Percentiles rank a stretch among this genome's conserved stretches.
Evolutionary conservation across 106 monocot species (phyloP).

Genomic region (Dendrobium huoshanense): DNA sequence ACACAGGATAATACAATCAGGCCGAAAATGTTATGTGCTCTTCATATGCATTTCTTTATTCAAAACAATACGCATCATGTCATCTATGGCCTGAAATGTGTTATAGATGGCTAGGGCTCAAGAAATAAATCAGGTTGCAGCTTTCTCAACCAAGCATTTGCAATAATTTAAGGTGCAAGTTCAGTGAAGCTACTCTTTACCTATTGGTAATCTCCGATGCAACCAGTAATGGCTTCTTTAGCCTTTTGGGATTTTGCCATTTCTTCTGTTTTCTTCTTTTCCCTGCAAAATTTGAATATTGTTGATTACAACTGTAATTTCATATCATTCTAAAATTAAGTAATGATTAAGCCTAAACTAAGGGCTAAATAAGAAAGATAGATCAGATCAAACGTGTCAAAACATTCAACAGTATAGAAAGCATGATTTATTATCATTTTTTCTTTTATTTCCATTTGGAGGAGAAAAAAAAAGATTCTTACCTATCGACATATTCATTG

Average conservation of each 20-base stretch:
- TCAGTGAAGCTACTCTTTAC: constrained; percentile 12
- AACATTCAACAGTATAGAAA: no score
- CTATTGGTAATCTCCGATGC: constrained; percentile 26
- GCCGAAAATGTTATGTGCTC: background rate
- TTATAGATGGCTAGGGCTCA: background rate
- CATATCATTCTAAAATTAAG: background rate
- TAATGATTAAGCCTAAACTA: no score
- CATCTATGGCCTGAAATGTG: background rate
- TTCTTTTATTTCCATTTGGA: background rate
- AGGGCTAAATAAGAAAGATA: no score
- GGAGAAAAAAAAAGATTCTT: background rate
- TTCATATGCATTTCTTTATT: no score
- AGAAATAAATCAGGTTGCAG: background rate
- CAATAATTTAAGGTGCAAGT: background rate
- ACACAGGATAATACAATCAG: background rate
- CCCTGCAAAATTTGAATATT: constrained; percentile 25
- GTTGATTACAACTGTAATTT: background rate
- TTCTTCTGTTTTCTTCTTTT: constrained; percentile 77
- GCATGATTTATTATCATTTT: background rate
- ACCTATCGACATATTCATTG: constrained; percentile 92
- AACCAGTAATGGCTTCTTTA: constrained; percentile 54
- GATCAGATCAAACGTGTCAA: no score
- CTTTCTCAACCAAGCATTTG: background rate
- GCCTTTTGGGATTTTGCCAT: constrained; percentile 39
- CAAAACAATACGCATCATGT: background rate